These are phyloP conservation scores for Candida succiphila DNA, from an alignment of 805 yeast genomes.

Conservation along the genomic window DNA sequence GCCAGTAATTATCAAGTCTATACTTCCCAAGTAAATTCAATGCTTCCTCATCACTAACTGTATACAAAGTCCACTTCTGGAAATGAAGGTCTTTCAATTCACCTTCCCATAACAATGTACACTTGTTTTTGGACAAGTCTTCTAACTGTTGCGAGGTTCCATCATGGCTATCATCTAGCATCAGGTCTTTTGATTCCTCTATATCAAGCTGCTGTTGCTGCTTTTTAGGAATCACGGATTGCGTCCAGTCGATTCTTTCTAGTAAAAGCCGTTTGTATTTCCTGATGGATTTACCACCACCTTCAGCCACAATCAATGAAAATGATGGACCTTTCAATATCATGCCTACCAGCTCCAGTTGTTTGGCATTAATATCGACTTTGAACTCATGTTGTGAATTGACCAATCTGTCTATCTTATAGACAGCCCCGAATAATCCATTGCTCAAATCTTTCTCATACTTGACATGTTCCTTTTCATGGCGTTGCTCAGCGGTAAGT, in stretches of 20 bases:
- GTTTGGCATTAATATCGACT: conserved; percentile 73
- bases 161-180: conserved; percentile 4
- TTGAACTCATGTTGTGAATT: conserved; percentile 66
- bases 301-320: conserved; percentile 64
- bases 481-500: conserved; percentile 46
- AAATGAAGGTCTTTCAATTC: conserved; percentile 43
- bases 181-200: conserved; percentile 6
- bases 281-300: conserved; percentile 52
- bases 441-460: conserved; percentile 34
- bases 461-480: conserved; percentile 36
- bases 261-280: conserved; percentile 53
- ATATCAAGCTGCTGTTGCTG: conserved; percentile 4
- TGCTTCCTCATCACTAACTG: conserved; percentile 42
- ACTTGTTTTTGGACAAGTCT: conserved; percentile 33
- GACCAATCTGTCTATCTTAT: conserved; percentile 38
- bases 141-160: conserved; percentile 10
- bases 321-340: conserved; percentile 31
- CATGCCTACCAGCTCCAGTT: conserved; percentile 56
- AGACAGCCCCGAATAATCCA: conserved; percentile 52
- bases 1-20: conserved; percentile 52
- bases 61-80: conserved; percentile 59
- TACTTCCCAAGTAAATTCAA: conserved; percentile 37
- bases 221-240: conserved; percentile 28
- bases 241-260: conserved; percentile 63
- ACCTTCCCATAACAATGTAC: conserved; percentile 65